Conservation (phyloP, 1,284 basidiomycete species). For the Inonotus obliquus region DNA sequence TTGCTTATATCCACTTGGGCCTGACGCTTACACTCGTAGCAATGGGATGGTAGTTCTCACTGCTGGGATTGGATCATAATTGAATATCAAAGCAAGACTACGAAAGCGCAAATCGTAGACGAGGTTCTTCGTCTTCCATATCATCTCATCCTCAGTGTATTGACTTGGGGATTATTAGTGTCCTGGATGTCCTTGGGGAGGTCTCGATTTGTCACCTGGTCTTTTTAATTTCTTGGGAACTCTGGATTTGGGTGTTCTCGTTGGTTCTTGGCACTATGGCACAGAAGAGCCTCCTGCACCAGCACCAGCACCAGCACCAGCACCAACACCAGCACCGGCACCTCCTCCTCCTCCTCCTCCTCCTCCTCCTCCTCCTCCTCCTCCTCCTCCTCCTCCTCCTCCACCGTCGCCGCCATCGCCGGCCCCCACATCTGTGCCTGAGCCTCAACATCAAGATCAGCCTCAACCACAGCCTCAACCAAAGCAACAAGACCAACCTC, state of each 20-base stretch:
- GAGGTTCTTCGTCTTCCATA: conserved; percentile 28
- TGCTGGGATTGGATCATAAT: conserved; percentile 49
- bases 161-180: conserved; percentile 27
- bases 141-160: conserved; percentile 7
- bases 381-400: neutral
- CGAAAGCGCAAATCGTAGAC: conserved; percentile 40
- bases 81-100: conserved; percentile 40
- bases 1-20: neutral
- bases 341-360: neutral
- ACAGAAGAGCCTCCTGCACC: conserved; percentile 7
- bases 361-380: conserved; percentile 9
- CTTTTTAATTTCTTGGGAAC: conserved; percentile 43
- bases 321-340: neutral
- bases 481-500: neutral
- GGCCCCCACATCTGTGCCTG: neutral
- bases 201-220: conserved; percentile 43
- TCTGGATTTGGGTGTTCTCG: conserved; percentile 31
- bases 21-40: conserved; percentile 18
- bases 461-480: neutral
- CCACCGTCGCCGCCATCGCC: neutral
- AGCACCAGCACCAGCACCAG: neutral
- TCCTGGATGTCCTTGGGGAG: conserved; percentile 35
- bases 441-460: too few relatives aligned
- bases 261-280: conserved; percentile 37
- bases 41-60: conserved; percentile 31